These are phyloP conservation scores for Narthecium ossifragum DNA, from an alignment of 106 monocot species.

Conservation along the genomic window DNA sequence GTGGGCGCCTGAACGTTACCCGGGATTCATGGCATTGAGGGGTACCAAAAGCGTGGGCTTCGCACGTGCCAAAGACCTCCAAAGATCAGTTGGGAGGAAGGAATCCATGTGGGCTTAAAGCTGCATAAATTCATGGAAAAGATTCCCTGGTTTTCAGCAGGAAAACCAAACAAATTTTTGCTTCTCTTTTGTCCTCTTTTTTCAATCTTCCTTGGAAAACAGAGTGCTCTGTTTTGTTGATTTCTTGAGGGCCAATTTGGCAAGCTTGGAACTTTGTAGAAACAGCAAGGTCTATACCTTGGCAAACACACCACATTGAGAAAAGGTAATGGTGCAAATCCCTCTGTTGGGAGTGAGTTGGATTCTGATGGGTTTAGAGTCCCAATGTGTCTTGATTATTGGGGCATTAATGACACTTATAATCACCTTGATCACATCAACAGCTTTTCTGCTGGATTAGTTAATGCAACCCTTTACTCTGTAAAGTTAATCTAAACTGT, in stretches of 20 bases:
- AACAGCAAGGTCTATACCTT: too few relatives aligned
- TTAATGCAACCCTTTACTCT: too few relatives aligned
- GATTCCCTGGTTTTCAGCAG: conserved; percentile 4
- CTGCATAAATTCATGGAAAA: conserved; percentile 13
- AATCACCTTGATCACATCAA: too few relatives aligned
- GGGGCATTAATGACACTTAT: too few relatives aligned
- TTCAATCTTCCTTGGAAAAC: too few relatives aligned
- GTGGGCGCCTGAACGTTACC: neutral
- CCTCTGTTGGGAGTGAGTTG: neutral
- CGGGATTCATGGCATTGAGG: conserved; percentile 1
- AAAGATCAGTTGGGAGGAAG: neutral
- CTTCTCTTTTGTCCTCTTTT: too few relatives aligned
- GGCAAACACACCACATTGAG: neutral
- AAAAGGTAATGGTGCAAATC: neutral
- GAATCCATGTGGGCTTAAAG: neutral
- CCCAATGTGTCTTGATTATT: neutral
- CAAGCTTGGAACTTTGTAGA: too few relatives aligned
- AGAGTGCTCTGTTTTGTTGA: too few relatives aligned
- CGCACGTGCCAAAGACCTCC: conserved; percentile 1
- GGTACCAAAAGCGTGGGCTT: neutral
- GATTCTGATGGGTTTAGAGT: neutral
- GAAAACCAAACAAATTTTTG: neutral
- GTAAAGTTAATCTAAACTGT: too few relatives aligned
- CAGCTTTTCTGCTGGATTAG: too few relatives aligned
- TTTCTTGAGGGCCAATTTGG: too few relatives aligned